A percentile compares a stretch with the other conserved stretches of the same genome.
phyloP scores from a whole-genome alignment of 2,329 filamentous ascomycete genomes.

The Fusarium cyanostomum region DNA sequence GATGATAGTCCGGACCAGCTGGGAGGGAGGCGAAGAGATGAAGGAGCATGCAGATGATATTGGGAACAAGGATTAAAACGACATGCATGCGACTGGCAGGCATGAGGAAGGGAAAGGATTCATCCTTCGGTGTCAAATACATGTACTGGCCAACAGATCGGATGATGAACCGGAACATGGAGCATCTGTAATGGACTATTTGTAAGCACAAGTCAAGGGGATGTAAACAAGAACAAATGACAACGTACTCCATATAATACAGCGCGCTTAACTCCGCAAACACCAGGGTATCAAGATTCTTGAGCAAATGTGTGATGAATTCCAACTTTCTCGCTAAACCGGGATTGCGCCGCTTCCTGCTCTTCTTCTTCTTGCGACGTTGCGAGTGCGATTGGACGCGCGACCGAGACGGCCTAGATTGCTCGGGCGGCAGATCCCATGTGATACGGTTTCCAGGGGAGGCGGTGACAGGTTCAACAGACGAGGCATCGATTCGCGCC shows the following conservation, averaged over 20 bases:
- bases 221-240: neutral
- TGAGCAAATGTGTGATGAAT: constrained; percentile 68
- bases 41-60: constrained; percentile 67
- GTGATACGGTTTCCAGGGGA: constrained; percentile 32
- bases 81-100: constrained; percentile 67
- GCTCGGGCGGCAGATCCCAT: constrained; percentile 27
- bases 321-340: constrained; percentile 66
- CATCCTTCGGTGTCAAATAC: constrained; percentile 71
- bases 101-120: constrained; percentile 63
- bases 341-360: constrained; percentile 50
- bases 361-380: constrained; percentile 50
- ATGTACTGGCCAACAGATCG: constrained; percentile 68
- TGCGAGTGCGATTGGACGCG: constrained; percentile 44
- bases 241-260: constrained; percentile 75
- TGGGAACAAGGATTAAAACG: constrained; percentile 66
- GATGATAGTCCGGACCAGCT: constrained; percentile 66
- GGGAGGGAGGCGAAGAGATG: constrained; percentile 67
- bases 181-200: constrained; percentile 60
- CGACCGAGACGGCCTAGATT: constrained; percentile 21
- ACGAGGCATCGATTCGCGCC: constrained; percentile 45
- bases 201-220: constrained; percentile 21
- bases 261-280: constrained; percentile 71
- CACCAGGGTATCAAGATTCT: constrained; percentile 69
- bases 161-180: constrained; percentile 69
- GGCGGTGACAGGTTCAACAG: constrained; percentile 16